Evolutionary conservation across 768 basidiomycete species (phyloP).

Genomic region (Gymnopilus junonius): DNA sequence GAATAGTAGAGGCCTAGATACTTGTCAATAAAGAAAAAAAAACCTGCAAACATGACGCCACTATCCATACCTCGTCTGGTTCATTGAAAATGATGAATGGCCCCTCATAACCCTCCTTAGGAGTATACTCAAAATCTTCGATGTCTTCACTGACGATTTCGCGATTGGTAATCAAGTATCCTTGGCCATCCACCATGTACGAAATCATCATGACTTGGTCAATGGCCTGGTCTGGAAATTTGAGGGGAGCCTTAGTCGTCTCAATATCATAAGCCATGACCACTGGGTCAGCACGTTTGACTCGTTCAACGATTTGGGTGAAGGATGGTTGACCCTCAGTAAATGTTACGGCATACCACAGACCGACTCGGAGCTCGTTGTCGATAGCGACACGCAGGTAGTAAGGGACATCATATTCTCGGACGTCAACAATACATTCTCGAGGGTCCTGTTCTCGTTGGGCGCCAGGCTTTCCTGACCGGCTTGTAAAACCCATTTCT

Average conservation of each 20-base stretch:
- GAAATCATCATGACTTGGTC: constrained; percentile 99
- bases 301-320: constrained; percentile 73
- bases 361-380: constrained; percentile 94
- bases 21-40: constrained; percentile 5
- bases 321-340: constrained; percentile 80
- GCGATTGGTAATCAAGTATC: constrained; percentile 95
- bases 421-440: constrained; percentile 90
- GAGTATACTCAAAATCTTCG: constrained; percentile 98
- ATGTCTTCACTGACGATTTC: constrained; percentile 98
- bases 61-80: constrained; percentile 75
- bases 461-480: constrained; percentile 28
- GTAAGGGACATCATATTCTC: constrained; percentile 97
- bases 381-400: constrained; percentile 99
- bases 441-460: constrained; percentile 77
- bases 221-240: constrained; percentile 93
- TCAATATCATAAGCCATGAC: constrained; percentile 99
- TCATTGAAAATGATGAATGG: constrained; percentile 97
- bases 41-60: neutral
- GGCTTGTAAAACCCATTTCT: constrained; percentile 42
- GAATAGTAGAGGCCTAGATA: constrained; percentile 74
- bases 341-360: constrained; percentile 96
- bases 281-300: constrained; percentile 98
- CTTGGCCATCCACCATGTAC: constrained; percentile 98
- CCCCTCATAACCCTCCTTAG: constrained; percentile 96
- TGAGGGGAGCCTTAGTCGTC: constrained; percentile 98